A percentile compares a stretch with the other conserved stretches of the same genome.
Conservation (phyloP, 2,329 filamentous ascomycete genomes). For the Ceratocystis colombiana region DNA sequence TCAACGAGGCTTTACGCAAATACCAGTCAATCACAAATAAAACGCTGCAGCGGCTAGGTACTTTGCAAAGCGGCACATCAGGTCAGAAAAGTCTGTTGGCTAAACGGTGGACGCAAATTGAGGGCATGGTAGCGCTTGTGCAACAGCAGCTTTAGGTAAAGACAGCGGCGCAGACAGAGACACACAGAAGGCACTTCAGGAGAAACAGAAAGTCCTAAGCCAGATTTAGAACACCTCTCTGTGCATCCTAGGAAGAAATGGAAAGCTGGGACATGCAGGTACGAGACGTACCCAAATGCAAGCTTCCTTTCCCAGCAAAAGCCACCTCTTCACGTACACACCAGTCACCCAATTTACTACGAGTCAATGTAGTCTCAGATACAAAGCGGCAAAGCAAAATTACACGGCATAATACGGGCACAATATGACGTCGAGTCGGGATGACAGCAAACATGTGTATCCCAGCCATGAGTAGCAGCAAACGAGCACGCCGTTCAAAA, state of each 20-base stretch:
- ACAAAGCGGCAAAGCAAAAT: neutral
- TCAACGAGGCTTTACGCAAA: conserved; percentile 35
- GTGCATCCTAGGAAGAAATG: conserved; percentile 29
- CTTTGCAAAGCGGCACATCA: conserved; percentile 31
- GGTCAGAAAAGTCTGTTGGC: conserved; percentile 33
- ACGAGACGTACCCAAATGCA: neutral
- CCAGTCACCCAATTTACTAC: neutral
- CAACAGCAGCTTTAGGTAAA: conserved; percentile 6
- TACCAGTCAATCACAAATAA: conserved; percentile 32
- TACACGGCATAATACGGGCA: neutral
- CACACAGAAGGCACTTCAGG: neutral
- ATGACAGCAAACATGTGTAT: neutral
- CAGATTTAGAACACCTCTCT: conserved; percentile 27
- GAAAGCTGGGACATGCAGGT: conserved; percentile 3
- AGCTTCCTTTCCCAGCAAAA: neutral
- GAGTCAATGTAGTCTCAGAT: neutral
- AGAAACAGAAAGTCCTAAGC: too few species aligned
- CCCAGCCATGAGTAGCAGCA: too few species aligned
- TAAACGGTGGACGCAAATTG: conserved; percentile 38
- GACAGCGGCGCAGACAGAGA: neutral
- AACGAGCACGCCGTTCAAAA: too few species aligned
- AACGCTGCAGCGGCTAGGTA: conserved; percentile 31
- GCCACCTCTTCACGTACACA: neutral
- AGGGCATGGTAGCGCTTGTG: conserved; percentile 23
- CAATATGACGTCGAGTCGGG: neutral